Percentiles rank a stretch among this genome's conserved stretches.
Conservation (phyloP, 2,329 filamentous ascomycete genomes). For the Verticillium albo-atrum region DNA sequence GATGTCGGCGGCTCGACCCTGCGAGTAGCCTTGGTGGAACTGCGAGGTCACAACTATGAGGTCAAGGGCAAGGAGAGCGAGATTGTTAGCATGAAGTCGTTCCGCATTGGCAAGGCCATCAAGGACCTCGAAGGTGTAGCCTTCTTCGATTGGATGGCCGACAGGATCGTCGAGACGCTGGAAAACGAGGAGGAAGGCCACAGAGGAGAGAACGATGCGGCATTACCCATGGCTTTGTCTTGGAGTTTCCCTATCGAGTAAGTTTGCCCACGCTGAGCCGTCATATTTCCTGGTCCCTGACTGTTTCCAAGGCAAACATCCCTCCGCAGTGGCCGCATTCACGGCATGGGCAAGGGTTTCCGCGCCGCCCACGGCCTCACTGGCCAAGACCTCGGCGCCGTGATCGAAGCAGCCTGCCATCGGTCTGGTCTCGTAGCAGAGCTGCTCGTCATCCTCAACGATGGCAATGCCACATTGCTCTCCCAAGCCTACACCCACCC, state of each 20-base stretch:
- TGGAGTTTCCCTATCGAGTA: conserved; percentile 71
- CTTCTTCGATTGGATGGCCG: conserved; percentile 68
- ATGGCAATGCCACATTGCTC: conserved; percentile 61
- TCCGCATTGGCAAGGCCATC: conserved; percentile 50
- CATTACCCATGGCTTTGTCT: conserved; percentile 56
- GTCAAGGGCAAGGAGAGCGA: conserved; percentile 34
- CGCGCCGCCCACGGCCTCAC: conserved; percentile 52
- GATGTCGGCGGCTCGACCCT: conserved; percentile 69
- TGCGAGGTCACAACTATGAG: conserved; percentile 39
- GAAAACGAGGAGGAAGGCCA: conserved; percentile 28
- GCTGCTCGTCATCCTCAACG: conserved; percentile 60
- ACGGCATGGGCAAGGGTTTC: conserved; percentile 64
- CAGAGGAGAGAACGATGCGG: conserved; percentile 20
- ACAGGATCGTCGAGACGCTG: conserved; percentile 53
- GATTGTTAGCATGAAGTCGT: conserved; percentile 51
- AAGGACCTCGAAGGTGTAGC: conserved; percentile 53
- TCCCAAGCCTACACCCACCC: conserved; percentile 57
- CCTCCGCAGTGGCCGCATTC: conserved; percentile 52
- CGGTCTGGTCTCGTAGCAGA: conserved; percentile 47
- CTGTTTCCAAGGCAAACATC: conserved; percentile 58
- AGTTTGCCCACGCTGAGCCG: conserved; percentile 24
- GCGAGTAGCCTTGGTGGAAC: conserved; percentile 58
- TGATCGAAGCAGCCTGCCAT: conserved; percentile 51
- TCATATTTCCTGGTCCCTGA: neutral
- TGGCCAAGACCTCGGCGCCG: conserved; percentile 55